phyloP scores from a whole-genome alignment of 768 basidiomycete species.

The Auriculariales sp. region DNA sequence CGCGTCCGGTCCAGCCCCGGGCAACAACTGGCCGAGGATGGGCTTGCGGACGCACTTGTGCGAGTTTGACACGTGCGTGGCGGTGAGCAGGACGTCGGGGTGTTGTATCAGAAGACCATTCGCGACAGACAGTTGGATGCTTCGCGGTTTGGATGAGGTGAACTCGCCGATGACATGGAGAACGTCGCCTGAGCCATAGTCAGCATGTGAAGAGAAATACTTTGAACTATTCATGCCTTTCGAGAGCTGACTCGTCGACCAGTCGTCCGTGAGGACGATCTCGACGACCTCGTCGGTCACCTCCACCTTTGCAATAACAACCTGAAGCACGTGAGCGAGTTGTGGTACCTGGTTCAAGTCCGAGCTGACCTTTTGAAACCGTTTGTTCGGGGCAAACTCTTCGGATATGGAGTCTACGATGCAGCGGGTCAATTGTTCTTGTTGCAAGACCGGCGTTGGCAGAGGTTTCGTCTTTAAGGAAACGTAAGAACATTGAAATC shows the following conservation, averaged over 20 bases:
- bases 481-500: background rate
- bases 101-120: slow-evolving; percentile 71
- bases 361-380: background rate
- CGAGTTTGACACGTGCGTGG: slow-evolving; percentile 75
- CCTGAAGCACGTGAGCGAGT: slow-evolving; percentile 19
- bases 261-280: no score
- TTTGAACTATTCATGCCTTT: background rate
- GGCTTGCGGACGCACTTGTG: slow-evolving; percentile 77
- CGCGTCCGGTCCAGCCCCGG: slow-evolving; percentile 26
- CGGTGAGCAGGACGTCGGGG: slow-evolving; percentile 83
- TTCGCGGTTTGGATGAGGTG: slow-evolving; percentile 17
- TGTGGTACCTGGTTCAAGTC: background rate
- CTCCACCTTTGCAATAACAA: slow-evolving; percentile 34
- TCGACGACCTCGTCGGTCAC: slow-evolving; percentile 23
- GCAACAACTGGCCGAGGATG: slow-evolving; percentile 52
- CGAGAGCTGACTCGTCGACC: background rate
- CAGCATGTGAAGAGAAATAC: slow-evolving; percentile 36
- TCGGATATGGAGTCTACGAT: slow-evolving; percentile 29
- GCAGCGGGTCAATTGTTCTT: slow-evolving; percentile 39
- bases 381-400: slow-evolving; percentile 24
- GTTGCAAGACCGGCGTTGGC: slow-evolving; percentile 11
- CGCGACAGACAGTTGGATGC: slow-evolving; percentile 46
- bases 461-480: background rate
- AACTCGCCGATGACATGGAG: slow-evolving; percentile 59
- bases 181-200: slow-evolving; percentile 39